phyloP scores from a whole-genome alignment of 768 basidiomycete genomes.

The Termitomyces sp. region DNA sequence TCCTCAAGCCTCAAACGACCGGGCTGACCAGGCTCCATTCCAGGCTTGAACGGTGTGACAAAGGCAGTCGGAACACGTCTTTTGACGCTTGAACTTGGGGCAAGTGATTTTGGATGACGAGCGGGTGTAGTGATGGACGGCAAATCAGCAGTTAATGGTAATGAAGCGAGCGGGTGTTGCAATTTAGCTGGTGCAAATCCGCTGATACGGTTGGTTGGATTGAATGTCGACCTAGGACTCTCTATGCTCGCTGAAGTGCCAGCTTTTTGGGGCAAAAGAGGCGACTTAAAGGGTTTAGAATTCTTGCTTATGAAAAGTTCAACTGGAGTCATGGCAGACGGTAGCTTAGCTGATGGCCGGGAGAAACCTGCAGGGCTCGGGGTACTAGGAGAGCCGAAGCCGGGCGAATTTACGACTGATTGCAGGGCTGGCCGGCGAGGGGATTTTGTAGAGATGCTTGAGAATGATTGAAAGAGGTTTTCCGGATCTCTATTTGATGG shows the following conservation, averaged over 20 bases:
- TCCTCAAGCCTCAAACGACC: slow-evolving; percentile 26
- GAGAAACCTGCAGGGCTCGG: slow-evolving; percentile 31
- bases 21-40: slow-evolving; percentile 39
- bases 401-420: slow-evolving; percentile 29
- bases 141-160: slow-evolving; percentile 17
- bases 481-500: slow-evolving; percentile 15
- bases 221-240: slow-evolving; percentile 24
- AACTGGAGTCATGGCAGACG: slow-evolving; percentile 6
- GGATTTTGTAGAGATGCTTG: slow-evolving; percentile 16
- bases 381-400: slow-evolving; percentile 30
- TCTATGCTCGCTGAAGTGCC: neutral
- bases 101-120: slow-evolving; percentile 6
- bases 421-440: slow-evolving; percentile 30
- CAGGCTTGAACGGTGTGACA: slow-evolving; percentile 57
- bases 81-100: slow-evolving; percentile 1
- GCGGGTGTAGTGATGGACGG: slow-evolving; percentile 10
- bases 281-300: slow-evolving; percentile 43
- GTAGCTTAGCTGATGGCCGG: slow-evolving; percentile 12
- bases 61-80: slow-evolving; percentile 38
- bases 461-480: slow-evolving; percentile 23
- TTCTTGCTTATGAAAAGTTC: slow-evolving; percentile 13
- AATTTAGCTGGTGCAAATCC: slow-evolving; percentile 21
- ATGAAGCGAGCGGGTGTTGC: slow-evolving; percentile 29
- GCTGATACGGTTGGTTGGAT: slow-evolving; percentile 16
- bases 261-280: slow-evolving; percentile 25